phyloP scores from a whole-genome alignment of 2,329 filamentous ascomycete genomes.

The Sporothrix luriei region DNA sequence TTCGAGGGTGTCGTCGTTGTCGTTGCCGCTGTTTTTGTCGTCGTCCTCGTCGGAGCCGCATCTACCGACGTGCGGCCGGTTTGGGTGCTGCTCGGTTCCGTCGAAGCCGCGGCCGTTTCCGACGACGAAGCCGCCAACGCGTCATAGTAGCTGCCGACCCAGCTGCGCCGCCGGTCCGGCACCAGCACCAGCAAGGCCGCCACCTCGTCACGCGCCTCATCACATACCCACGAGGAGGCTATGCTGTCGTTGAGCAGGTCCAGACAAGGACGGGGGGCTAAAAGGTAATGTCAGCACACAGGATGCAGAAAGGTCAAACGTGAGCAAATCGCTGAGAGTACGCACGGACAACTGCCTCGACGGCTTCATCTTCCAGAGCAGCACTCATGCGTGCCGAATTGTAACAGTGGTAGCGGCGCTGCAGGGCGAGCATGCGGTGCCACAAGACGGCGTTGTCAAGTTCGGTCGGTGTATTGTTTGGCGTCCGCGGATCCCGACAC shows the following conservation, averaged over 20 bases:
- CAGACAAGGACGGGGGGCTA: slow-evolving; percentile 41
- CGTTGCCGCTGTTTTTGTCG: too few species aligned
- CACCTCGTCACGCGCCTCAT: slow-evolving; percentile 38
- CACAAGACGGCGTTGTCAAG: slow-evolving; percentile 47
- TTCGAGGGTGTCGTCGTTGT: not conserved
- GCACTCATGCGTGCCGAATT: slow-evolving; percentile 51
- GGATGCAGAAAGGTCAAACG: too few species aligned
- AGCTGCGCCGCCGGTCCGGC: slow-evolving; percentile 13
- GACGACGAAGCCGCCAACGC: too few species aligned
- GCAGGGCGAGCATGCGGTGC: slow-evolving; percentile 49
- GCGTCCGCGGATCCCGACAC: not conserved
- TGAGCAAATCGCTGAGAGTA: slow-evolving; percentile 20
- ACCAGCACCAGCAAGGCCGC: slow-evolving; percentile 35
- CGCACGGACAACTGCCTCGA: slow-evolving; percentile 46
- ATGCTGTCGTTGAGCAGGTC: slow-evolving; percentile 43
- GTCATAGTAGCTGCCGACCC: not conserved
- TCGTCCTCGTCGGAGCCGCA: too few species aligned
- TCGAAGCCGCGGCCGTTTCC: too few species aligned
- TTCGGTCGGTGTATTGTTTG: too few species aligned
- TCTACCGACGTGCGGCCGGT: too few species aligned
- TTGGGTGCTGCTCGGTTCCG: too few species aligned
- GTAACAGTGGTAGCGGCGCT: slow-evolving; percentile 49
- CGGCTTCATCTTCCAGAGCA: slow-evolving; percentile 45
- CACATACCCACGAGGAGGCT: slow-evolving; percentile 35
- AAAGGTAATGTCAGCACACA: not conserved